Conservation (phyloP, 148 eudicot genomes). For the Vaccinium darrowii region DNA sequence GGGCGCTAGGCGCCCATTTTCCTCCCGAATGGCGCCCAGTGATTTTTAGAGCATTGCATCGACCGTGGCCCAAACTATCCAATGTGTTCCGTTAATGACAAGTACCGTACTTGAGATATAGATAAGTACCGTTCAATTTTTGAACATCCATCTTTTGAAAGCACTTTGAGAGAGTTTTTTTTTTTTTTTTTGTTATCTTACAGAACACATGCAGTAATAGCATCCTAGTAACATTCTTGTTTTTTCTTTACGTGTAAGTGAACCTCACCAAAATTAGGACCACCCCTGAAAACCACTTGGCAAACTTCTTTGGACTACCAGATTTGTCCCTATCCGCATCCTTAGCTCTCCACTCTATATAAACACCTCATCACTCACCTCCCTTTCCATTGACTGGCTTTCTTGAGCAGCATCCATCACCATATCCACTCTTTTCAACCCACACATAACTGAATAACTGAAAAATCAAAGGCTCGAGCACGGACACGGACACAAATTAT, state of each 20-base stretch:
- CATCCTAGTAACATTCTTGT: neutral
- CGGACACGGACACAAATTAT: neutral
- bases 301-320: neutral
- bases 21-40: too few relatives aligned
- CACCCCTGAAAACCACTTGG: slow-evolving; percentile 12
- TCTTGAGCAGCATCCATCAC: neutral
- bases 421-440: neutral
- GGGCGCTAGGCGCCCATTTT: too few relatives aligned
- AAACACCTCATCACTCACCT: slow-evolving; percentile 6
- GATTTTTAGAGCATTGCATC: neutral
- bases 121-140: neutral
- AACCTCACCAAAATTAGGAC: slow-evolving; percentile 9
- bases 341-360: slow-evolving; percentile 16
- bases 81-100: neutral
- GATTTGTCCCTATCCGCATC: slow-evolving; percentile 17
- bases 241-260: neutral
- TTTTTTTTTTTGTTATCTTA: neutral
- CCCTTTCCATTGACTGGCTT: neutral
- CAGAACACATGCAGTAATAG: neutral
- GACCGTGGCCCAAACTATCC: neutral
- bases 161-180: neutral
- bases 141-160: neutral
- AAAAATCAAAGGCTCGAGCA: slow-evolving; percentile 1
- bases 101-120: neutral
- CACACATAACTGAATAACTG: neutral